phyloP scores from a whole-genome alignment of 2,329 filamentous ascomycete species.

The Cryphonectria radicalis region DNA sequence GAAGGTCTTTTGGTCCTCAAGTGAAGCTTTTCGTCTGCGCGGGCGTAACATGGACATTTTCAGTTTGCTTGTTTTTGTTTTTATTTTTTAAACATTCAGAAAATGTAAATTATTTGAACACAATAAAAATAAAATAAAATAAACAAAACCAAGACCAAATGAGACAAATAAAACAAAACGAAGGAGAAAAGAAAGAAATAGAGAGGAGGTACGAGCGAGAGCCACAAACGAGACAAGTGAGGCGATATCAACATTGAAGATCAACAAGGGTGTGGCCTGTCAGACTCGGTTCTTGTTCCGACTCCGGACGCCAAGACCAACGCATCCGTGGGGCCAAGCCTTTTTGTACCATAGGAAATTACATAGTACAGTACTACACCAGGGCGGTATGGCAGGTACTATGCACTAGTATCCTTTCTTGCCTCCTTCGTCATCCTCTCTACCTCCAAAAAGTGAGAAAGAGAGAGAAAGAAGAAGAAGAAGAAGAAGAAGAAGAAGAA shows the following conservation, averaged over 20 bases:
- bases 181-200: background rate
- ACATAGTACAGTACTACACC: too few relatives aligned
- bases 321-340: background rate
- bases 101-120: background rate
- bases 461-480: too few relatives aligned
- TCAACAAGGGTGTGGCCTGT: slow-evolving; percentile 3
- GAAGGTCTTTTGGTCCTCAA: slow-evolving; percentile 36
- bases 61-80: background rate
- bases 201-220: background rate
- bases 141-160: background rate
- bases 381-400: too few relatives aligned
- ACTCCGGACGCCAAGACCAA: background rate
- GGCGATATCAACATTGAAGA: background rate
- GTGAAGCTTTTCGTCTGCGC: slow-evolving; percentile 20
- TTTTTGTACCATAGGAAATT: background rate
- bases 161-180: background rate
- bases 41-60: slow-evolving; percentile 1
- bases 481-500: too few relatives aligned
- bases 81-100: background rate
- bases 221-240: background rate
- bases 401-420: background rate
- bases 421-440: background rate
- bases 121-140: too few relatives aligned
- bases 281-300: background rate
- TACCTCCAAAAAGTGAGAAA: too few relatives aligned